Conservation (phyloP, 306 rosid genomes). For the Corylus avellana region DNA sequence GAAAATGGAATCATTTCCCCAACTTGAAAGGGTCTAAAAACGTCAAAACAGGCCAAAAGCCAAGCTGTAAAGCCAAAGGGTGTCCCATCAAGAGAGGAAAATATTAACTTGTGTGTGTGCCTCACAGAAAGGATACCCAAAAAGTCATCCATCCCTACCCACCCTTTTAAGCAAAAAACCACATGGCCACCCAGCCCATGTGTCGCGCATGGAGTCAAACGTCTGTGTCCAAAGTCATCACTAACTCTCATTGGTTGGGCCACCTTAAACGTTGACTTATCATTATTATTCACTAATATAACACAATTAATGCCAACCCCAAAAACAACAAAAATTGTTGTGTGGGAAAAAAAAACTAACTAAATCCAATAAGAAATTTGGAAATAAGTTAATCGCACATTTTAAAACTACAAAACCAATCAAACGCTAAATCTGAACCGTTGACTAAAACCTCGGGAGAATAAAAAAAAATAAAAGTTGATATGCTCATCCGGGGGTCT, state of each 20-base stretch:
- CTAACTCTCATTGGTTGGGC: conserved; percentile 1
- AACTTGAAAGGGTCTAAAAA: not conserved
- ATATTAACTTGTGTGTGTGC: not conserved
- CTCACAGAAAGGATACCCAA: not conserved
- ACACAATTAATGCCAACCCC: not conserved
- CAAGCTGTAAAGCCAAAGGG: conserved; percentile 19
- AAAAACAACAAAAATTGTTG: too few relatives aligned
- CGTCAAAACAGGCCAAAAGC: not conserved
- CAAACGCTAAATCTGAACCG: too few relatives aligned
- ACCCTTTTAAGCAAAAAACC: conserved; percentile 28
- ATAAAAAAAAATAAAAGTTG: too few relatives aligned
- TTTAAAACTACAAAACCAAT: too few relatives aligned
- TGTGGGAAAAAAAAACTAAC: too few relatives aligned
- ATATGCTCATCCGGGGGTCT: too few relatives aligned
- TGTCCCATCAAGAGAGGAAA: conserved; percentile 12
- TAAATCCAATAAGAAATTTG: too few relatives aligned
- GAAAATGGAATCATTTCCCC: too few relatives aligned
- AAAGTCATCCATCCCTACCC: conserved; percentile 29
- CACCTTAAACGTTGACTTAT: conserved; percentile 23
- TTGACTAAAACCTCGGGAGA: too few relatives aligned
- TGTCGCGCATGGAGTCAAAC: conserved; percentile 31
- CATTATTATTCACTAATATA: conserved; percentile 1
- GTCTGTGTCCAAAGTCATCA: not conserved
- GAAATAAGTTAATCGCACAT: too few relatives aligned
- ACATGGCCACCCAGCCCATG: conserved; percentile 21